Conservation (phyloP, 108 stramenopile genomes). For the Nitzschia sp. region DNA sequence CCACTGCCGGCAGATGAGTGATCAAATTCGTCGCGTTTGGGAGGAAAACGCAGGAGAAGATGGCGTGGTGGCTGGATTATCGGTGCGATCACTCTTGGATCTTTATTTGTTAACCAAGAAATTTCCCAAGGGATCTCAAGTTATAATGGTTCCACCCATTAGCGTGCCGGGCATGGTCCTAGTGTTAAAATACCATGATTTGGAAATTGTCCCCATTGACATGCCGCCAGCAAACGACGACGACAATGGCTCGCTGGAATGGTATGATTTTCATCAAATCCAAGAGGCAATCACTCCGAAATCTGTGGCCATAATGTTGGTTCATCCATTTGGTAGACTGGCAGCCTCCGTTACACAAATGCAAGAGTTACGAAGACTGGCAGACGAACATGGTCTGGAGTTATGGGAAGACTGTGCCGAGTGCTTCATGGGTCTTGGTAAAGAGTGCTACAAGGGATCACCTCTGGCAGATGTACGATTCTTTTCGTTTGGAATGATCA, state of each 20-base stretch:
- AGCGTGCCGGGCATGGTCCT: slow-evolving; percentile 80
- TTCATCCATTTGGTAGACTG: slow-evolving; percentile 81
- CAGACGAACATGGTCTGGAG: slow-evolving; percentile 50
- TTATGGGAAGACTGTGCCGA: slow-evolving; percentile 88
- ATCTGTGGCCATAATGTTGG: slow-evolving; percentile 81
- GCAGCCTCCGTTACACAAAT: slow-evolving; percentile 23
- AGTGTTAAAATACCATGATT: slow-evolving; percentile 55
- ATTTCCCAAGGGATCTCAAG: slow-evolving; percentile 61
- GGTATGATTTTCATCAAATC: slow-evolving; percentile 41
- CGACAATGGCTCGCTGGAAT: not conserved
- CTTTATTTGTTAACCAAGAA: slow-evolving; percentile 59
- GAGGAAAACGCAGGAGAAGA: not conserved
- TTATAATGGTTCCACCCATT: slow-evolving; percentile 75
- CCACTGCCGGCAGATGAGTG: not conserved
- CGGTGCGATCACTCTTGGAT: slow-evolving; percentile 78
- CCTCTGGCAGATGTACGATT: slow-evolving; percentile 55
- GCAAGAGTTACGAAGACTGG: slow-evolving; percentile 44
- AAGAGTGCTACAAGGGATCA: slow-evolving; percentile 36
- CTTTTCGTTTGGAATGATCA: slow-evolving; percentile 88
- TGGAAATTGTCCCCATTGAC: slow-evolving; percentile 74
- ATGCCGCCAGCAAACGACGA: slow-evolving; percentile 23
- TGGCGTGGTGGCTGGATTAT: slow-evolving; percentile 66
- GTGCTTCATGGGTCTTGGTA: slow-evolving; percentile 62
- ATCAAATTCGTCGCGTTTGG: slow-evolving; percentile 11
- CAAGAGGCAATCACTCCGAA: slow-evolving; percentile 51